phyloP scores from a whole-genome alignment of 2,329 filamentous ascomycete species.

The Huntiella moniliformis region DNA sequence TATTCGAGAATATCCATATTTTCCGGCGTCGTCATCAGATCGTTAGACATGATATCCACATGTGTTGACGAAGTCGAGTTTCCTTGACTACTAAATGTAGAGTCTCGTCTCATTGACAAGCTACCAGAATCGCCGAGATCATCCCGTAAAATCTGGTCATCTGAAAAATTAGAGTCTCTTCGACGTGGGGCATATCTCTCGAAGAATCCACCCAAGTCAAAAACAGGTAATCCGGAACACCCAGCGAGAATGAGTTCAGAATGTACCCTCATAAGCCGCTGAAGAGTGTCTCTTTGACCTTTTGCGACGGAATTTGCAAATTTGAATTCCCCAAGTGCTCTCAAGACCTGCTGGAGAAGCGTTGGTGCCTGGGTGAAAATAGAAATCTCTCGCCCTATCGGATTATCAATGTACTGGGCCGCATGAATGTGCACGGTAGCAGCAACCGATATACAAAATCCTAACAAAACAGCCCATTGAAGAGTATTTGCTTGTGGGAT shows the following conservation, averaged over 20 bases:
- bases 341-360: constrained; percentile 60
- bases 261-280: constrained; percentile 62
- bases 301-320: constrained; percentile 62
- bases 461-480: constrained; percentile 74
- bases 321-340: constrained; percentile 55
- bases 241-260: constrained; percentile 44
- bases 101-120: too few species aligned
- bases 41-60: too few species aligned
- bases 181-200: constrained; percentile 44
- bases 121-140: too few species aligned
- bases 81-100: too few species aligned
- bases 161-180: too few species aligned
- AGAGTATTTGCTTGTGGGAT: constrained; percentile 55
- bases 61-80: too few species aligned
- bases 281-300: constrained; percentile 61
- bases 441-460: constrained; percentile 71
- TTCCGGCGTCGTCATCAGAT: too few species aligned
- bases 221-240: constrained; percentile 22
- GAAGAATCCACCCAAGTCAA: constrained; percentile 50
- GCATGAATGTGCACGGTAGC: constrained; percentile 80
- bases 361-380: constrained; percentile 45
- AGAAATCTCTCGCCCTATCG: constrained; percentile 32
- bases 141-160: too few species aligned
- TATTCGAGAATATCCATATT: too few species aligned
- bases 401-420: constrained; percentile 49